These are phyloP conservation scores for Fusarium chuoi DNA, from an alignment of 2,329 filamentous ascomycete genomes.

Conservation along the genomic window DNA sequence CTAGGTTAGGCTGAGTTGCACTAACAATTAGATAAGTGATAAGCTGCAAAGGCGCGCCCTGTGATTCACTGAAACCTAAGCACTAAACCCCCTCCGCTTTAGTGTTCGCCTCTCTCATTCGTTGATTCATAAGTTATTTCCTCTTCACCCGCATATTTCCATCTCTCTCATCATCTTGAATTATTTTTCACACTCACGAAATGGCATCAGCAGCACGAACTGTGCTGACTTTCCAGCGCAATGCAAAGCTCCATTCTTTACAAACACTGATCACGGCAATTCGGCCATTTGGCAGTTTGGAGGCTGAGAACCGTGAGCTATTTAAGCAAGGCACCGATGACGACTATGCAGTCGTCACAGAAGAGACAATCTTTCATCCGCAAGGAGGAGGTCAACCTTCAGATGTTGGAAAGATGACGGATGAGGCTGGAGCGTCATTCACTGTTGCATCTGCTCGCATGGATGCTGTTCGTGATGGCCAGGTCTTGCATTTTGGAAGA, in stretches of 20 bases:
- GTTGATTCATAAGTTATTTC: not conserved
- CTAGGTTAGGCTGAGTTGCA: not conserved
- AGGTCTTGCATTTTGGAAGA: constrained; percentile 73
- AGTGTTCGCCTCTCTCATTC: not conserved
- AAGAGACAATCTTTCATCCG: constrained; percentile 77
- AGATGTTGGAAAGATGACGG: constrained; percentile 69
- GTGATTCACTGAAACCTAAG: not conserved
- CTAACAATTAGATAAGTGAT: not conserved
- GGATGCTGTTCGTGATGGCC: constrained; percentile 59
- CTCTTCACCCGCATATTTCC: not conserved
- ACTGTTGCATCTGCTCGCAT: constrained; percentile 67
- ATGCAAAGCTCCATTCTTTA: constrained; percentile 56
- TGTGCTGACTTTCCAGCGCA: constrained; percentile 56
- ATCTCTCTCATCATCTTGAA: not conserved
- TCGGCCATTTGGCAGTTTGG: constrained; percentile 59
- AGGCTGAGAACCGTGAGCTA: constrained; percentile 62
- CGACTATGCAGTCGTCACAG: constrained; percentile 68
- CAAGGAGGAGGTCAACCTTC: constrained; percentile 81
- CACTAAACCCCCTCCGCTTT: not conserved
- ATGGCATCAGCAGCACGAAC: constrained; percentile 39
- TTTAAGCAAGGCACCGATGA: constrained; percentile 66
- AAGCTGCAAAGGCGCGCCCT: constrained; percentile 6
- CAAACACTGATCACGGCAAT: constrained; percentile 58
- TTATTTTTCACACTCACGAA: not conserved
- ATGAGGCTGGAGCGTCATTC: constrained; percentile 51